Base-by-base conservation (phyloP, 1,139 yeast species). In the Kodamaea fungicola region DNA sequence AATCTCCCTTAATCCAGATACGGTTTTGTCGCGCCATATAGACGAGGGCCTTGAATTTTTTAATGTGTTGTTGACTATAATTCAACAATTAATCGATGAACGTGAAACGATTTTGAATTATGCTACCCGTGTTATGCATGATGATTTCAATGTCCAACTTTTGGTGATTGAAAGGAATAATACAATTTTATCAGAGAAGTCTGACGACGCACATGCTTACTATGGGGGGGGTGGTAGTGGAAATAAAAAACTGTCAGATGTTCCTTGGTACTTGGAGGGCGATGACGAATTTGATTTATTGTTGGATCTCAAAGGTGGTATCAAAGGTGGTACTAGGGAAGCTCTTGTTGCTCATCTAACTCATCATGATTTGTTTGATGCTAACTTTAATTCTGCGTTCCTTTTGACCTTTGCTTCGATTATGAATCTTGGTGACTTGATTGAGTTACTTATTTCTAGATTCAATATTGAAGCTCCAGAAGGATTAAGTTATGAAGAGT, bases 271-370 rank as follows among this genome's bases (percentile, higher is more conserved):
- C 54, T 63, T 89, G 50, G 87, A 79, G 44, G 80, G 88, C 23
- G 95, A 87, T 47, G 81, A 80, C 39, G 95, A 86, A 45, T 78
- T 69, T 44, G 86, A 81, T 43, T 65, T 90, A 41, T 67, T 87
- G 21, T 80, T 80, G 49, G 95, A 89, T 49, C 66, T 78, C 29
- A 80, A 80, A 44, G 94, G 92, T 2, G 71, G 72, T 35, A 74
- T 90, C 35, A 83, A 84, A 54, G 97, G 97, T 32, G 97, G 97
- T 5, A 81, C 95, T 0, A 76, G 80, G 40, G 80, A 76, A 38
- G 96, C 96, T 0, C 64, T 92, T 38, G 74, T 92, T 8, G 86
- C 92, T 36, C 89, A 86, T 57, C 69, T 92, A 43, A 87, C 96
- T 0, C 86, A 84, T 52, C 96, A 90, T 54, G 80, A 78, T 41